Evolutionary conservation across 169 alveolate genomes (phyloP), one percentile per base, ranked within the genome.

Genomic region (Eimeria zaria): DNA sequence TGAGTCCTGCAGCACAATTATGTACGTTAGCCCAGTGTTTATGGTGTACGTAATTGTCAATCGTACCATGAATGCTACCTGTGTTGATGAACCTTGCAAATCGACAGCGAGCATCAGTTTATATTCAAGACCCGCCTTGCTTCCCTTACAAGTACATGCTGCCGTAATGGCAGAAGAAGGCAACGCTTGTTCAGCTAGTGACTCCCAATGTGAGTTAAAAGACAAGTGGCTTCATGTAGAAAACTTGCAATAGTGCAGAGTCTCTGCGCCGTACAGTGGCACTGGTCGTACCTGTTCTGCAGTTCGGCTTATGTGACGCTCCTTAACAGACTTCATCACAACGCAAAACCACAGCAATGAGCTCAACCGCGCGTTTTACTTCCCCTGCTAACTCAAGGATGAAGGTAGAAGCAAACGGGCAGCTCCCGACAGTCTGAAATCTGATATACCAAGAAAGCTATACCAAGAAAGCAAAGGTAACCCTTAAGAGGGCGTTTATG

Each of bases 21-120:
- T 92, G 74, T 92, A 92, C 58, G 89, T 92, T 73, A 92, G 84
- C 30, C 92, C 96, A n/a, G 96, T 92, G 62, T 92, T 92, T 78
- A 92, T 84, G 30, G 96, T 92, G 76, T 78, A 92, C 16, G 89
- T 84, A 48, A 92, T 80, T 14, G 96, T 92, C 91, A 92, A 71
- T 55, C 89, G 73, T 53, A 92, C 73, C 92, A 92, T 64, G 36
- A 84, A 92, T 46, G 96, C 89, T 16, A 80, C 87, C 96, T 92
- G 94, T 22, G 89, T 48, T 1, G 46, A 80, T 46, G 44, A 12
- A 73, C 53, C 16, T 73, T 73, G 83, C 83, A 73, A 33, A 20
- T 22, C 78, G 46, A 27, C 73, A 67, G 48, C n/a, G 78, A 20
- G 30, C 83, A 73, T 53, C 55, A 73, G 55, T 22, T 20, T 39